These are phyloP conservation scores for Eimeria maxima DNA, from an alignment of 169 alveolate species.

Conservation along the genomic window DNA sequence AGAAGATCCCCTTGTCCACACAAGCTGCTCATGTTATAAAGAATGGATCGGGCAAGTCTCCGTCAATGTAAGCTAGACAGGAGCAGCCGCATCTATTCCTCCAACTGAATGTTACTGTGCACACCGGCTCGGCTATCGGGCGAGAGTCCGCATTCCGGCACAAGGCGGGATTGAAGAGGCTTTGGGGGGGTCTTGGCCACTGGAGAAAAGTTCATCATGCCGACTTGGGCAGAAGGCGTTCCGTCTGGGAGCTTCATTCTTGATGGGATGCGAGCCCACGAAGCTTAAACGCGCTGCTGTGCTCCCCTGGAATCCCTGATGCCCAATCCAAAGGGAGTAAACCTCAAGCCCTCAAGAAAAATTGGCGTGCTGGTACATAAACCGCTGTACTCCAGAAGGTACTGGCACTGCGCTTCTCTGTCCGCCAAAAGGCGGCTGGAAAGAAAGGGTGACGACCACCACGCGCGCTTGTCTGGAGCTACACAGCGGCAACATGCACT, in stretches of 20 bases:
- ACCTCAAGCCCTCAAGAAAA: neutral
- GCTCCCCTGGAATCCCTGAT: neutral
- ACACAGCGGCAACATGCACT: neutral
- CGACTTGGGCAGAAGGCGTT: slow-evolving; percentile 66
- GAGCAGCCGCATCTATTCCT: neutral
- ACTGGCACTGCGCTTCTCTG: neutral
- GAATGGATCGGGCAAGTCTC: neutral
- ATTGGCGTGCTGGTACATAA: neutral
- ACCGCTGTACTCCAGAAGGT: neutral
- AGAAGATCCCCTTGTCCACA: neutral
- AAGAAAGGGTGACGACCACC: neutral
- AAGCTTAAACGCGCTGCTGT: neutral
- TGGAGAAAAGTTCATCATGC: slow-evolving; percentile 39
- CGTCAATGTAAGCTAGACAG: neutral
- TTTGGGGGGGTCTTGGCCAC: slow-evolving; percentile 72
- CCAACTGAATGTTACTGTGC: neutral
- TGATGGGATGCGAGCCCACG: neutral
- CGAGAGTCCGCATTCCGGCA: slow-evolving; percentile 52
- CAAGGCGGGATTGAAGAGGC: slow-evolving; percentile 26
- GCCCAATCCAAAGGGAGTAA: neutral
- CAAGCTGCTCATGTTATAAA: neutral
- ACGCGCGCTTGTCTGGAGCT: neutral
- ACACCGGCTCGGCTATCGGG: slow-evolving; percentile 56
- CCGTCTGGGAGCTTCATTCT: slow-evolving; percentile 64
- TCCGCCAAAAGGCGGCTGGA: neutral